Evolutionary conservation across 2,329 filamentous ascomycete genomes (phyloP).

Genomic region (Aspergillus texensis): DNA sequence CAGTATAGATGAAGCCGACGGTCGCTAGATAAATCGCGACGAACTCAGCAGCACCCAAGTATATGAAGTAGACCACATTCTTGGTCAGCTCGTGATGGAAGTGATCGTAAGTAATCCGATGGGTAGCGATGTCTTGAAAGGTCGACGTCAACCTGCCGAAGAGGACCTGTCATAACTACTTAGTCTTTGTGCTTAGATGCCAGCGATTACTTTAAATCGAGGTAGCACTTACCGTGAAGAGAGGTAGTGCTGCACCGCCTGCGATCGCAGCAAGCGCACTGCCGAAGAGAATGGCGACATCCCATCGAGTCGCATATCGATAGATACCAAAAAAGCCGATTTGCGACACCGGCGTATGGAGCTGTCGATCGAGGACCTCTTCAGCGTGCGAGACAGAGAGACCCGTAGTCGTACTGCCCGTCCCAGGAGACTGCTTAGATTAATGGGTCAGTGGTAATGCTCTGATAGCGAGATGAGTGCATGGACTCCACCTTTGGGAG

Average conservation of each 20-base stretch:
- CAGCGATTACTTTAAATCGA: no score
- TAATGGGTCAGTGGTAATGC: background rate
- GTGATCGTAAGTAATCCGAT: conserved; percentile 48
- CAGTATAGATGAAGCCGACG: conserved; percentile 83
- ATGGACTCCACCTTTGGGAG: conserved; percentile 2
- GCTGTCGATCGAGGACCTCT: conserved; percentile 66
- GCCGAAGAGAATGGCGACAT: conserved; percentile 62
- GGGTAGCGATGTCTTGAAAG: conserved; percentile 67
- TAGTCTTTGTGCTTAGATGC: background rate
- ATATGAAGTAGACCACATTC: conserved; percentile 78
- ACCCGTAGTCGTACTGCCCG: background rate
- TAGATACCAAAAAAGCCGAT: conserved; percentile 65
- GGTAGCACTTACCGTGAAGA: conserved; percentile 66
- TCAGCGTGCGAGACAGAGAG: conserved; percentile 48
- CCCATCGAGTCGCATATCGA: conserved; percentile 66
- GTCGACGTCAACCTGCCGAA: conserved; percentile 74
- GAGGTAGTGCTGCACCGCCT: conserved; percentile 71
- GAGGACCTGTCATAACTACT: conserved; percentile 47
- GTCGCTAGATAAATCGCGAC: conserved; percentile 74
- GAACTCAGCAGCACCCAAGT: conserved; percentile 77
- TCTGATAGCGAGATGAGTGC: no score
- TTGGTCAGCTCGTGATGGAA: conserved; percentile 63
- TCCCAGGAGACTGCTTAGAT: conserved; percentile 3
- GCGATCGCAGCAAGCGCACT: conserved; percentile 65
- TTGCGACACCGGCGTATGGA: conserved; percentile 63